Evolutionary conservation across 148 eudicot genomes (phyloP).

Genomic region (Diospyros kaki): DNA sequence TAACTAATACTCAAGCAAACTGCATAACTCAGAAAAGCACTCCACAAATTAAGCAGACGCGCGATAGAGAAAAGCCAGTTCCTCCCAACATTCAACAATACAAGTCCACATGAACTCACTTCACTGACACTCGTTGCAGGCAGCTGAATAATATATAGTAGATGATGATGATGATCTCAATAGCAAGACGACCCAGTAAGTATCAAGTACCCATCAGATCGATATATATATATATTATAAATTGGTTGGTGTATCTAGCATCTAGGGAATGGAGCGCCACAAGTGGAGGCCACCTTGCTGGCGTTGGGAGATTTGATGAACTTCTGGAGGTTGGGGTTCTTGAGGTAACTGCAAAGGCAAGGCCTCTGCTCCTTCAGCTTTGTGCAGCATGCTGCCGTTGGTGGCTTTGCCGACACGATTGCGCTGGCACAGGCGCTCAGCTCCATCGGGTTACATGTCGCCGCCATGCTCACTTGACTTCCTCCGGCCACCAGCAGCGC

Average conservation of each 20-base stretch:
- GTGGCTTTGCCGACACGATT: conserved; percentile 22
- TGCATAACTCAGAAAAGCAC: no score
- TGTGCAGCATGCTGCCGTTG: conserved; percentile 24
- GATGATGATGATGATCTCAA: no score
- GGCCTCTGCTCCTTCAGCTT: conserved; percentile 41
- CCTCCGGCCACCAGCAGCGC: conserved; percentile 7
- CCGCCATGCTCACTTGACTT: conserved; percentile 16
- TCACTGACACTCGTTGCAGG: no score
- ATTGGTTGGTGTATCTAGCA: conserved; percentile 10
- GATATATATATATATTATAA: no score
- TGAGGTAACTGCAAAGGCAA: conserved; percentile 42
- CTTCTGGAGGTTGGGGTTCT: conserved; percentile 33
- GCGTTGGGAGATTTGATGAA: conserved; percentile 40
- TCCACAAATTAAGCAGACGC: no score
- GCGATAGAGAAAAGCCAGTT: no score
- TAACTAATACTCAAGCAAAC: no score
- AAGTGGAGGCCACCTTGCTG: conserved; percentile 31
- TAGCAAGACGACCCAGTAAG: no score
- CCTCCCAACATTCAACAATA: no score
- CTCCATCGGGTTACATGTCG: conserved; percentile 32
- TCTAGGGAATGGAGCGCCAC: conserved; percentile 35
- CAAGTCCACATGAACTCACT: no score
- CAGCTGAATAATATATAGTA: no score
- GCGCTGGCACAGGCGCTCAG: conserved; percentile 36
- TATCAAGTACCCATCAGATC: no score